Conservation (phyloP, 805 yeast species). For the Clavispora phyllophila region DNA sequence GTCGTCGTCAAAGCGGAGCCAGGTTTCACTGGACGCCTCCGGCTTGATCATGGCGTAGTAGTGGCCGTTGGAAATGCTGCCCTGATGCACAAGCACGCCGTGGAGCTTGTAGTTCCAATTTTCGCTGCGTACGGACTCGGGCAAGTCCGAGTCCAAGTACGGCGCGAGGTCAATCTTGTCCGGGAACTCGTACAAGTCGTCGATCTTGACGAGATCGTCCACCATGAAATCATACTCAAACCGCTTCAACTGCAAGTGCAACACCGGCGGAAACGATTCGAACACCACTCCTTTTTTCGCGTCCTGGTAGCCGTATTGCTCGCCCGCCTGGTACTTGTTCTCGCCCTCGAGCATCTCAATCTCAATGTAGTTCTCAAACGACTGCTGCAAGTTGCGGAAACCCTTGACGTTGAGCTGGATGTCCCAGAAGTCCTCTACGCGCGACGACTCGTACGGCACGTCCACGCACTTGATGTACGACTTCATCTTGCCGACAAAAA, state of each 20-base stretch:
- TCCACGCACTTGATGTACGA: conserved; percentile 88
- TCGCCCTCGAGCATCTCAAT: conserved; percentile 90
- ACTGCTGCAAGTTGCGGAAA: conserved; percentile 60
- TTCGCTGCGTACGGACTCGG: conserved; percentile 38
- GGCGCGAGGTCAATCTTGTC: conserved; percentile 75
- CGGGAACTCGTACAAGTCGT: conserved; percentile 88
- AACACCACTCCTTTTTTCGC: conserved; percentile 96
- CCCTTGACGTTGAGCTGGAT: conserved; percentile 91
- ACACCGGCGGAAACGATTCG: conserved; percentile 83
- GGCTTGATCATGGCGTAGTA: conserved; percentile 94
- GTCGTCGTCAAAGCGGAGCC: conserved; percentile 96
- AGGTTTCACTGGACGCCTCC: conserved; percentile 48
- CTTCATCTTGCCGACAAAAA: conserved; percentile 96
- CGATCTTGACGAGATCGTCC: conserved; percentile 83
- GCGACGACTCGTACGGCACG: conserved; percentile 87
- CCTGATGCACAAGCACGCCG: conserved; percentile 94
- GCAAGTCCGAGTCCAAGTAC: conserved; percentile 58
- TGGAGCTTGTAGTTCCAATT: conserved; percentile 80
- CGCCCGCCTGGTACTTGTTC: conserved; percentile 87
- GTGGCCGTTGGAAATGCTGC: conserved; percentile 94
- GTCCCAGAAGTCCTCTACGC: conserved; percentile 97
- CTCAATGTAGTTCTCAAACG: conserved; percentile 83
- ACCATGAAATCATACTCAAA: conserved; percentile 91
- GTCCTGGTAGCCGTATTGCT: conserved; percentile 84
- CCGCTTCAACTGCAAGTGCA: conserved; percentile 88